Evolutionary conservation across 1,284 basidiomycete species (phyloP).

Genomic region (Salmacisia buchloeana): DNA sequence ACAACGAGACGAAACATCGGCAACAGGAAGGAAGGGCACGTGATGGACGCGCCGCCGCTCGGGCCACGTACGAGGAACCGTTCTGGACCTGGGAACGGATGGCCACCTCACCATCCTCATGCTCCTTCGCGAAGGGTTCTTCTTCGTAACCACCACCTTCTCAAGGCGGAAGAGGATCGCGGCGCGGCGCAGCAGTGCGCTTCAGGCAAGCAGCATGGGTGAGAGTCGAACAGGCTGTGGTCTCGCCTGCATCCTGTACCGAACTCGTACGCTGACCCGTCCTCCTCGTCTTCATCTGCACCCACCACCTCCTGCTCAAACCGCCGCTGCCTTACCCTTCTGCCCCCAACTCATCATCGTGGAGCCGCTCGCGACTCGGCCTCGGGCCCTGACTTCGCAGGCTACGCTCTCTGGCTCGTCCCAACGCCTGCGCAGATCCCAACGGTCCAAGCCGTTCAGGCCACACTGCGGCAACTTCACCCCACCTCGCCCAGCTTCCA

Average conservation of each 20-base stretch:
- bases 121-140: no score
- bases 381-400: slow-evolving; percentile 4
- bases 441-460: not conserved
- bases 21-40: not conserved
- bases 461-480: not conserved
- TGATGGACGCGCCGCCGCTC: not conserved
- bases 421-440: not conserved
- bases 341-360: not conserved
- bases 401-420: slow-evolving; percentile 4
- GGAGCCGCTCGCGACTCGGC: not conserved
- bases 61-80: no score
- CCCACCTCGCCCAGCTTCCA: not conserved
- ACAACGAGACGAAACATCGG: not conserved
- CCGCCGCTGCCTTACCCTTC: not conserved
- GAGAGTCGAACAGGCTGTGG: no score
- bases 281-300: no score
- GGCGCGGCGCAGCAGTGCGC: no score
- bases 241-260: no score
- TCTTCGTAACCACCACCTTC: no score
- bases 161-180: no score
- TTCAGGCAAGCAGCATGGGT: no score
- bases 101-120: no score
- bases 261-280: no score
- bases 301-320: not conserved
- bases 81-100: no score